Evolutionary conservation across 1,284 basidiomycete genomes (phyloP), one percentile per base, ranked within the genome.

Genomic region (Pterulicium gracile): DNA sequence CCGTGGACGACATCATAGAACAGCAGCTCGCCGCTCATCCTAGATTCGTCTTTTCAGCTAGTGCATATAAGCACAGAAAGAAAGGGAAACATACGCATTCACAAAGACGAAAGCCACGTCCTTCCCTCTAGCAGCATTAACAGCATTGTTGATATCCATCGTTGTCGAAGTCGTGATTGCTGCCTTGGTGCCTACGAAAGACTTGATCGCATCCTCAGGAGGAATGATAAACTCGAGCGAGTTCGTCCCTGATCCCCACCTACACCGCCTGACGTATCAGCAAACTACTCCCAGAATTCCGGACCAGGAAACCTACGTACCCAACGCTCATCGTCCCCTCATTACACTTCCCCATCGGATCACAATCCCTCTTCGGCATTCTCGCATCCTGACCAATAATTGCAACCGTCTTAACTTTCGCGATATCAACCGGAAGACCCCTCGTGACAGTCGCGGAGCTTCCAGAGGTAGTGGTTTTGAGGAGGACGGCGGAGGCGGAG

Each of bases 401-500:
- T 3, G 70, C 70, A 12, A 71, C 61, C 0, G 59, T 62, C 50
- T 66, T 66, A 10, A 76, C 68, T 18, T 58, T 63, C 2, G 61
- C 61, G 24, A 74, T 61, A 0, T 73, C 72, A 0, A 84, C 63
- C 1, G 77, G 70, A 4, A 71, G 54, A 1, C 68, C 69, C 3
- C 62, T 56, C 7, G 27, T 32, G 13, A 57, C 54, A 52, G 51
- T 65, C 43, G 52, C 69, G 54, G 63, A 64, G n/a, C 39, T 41
- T 7, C 39, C 39, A 10, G 39, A 7, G 13, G 39, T 41, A 17
- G 7, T 67, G 59, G 92, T 92, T 69, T 92, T 91, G 18, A 91
- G 72, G 20, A 93, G 62, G 3, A 91, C 83, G 1, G 79, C 78
- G 0, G 81, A 83, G 0, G 77, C 78, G 0, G 75, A 71, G 2